Evolutionary conservation across 2,329 filamentous ascomycete species (phyloP), one percentile per base, ranked within the genome.

Genomic region (Pleoardoris graminearum): DNA sequence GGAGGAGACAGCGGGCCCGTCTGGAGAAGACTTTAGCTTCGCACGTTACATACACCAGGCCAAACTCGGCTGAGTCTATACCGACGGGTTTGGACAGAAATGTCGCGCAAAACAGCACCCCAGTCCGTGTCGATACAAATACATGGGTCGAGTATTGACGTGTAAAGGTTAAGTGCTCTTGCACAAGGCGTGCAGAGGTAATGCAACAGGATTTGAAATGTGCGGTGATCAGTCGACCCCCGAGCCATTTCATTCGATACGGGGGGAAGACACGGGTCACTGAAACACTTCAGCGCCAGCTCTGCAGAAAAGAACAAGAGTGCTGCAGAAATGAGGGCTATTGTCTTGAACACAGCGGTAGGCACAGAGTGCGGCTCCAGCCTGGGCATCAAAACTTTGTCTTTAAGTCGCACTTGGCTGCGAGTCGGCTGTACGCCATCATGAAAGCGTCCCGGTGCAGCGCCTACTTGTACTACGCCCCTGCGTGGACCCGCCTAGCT

Each of bases 21-120:
- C 73, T 10, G 75, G 76, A 50, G 72, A 79, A 41, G 81, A 82
- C 54, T 72, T 78, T 55, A 82, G 79, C 58, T 81, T 83, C 63
- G 74, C 77, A 21, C 72, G 79, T 59, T 82, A 81, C 57, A 60
- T 82, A 55, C 65, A 71, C 36, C 66, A 68, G 56, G 68, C 70
- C 35, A 73, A 71, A 29, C 63, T 70, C 49, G 65, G 66, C 32
- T 73, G 68, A 73, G 50, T 27, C 54, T 37, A 27, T 46, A 37
- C 38, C 38, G 43, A 23, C 23, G 38, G 21, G 5, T 21, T 42
- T 51, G 29, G 16, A 33, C 32, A 32, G 35, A 38, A 29, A 25
- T 25, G 25, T 49, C 45, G 42, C 44, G 22, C 51, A 30, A 30
- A 33, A 53, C 36, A 36, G 43, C 41, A 44, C 30, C 11, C 44